Conservation (phyloP, 192 early-diverging fungal species). For the Linderina pennispora region DNA sequence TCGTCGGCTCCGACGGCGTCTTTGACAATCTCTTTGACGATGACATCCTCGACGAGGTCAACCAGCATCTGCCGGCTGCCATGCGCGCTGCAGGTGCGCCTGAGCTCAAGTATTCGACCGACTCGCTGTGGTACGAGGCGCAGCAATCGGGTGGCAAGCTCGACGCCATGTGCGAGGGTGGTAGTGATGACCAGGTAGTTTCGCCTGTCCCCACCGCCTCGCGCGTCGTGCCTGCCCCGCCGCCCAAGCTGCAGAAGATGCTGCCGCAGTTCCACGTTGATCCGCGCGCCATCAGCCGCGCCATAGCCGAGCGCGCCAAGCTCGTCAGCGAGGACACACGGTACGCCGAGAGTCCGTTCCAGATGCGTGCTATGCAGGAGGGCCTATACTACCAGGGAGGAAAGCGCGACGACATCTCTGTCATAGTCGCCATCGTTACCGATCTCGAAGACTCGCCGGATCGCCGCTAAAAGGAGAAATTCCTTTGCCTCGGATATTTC, state of each 20-base stretch:
- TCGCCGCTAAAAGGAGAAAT: slow-evolving; percentile 39
- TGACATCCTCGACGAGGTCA: slow-evolving; percentile 89
- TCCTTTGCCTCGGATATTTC: not conserved
- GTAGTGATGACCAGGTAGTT: not conserved
- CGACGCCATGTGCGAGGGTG: slow-evolving; percentile 11
- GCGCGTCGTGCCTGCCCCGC: slow-evolving; percentile 5
- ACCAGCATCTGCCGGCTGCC: slow-evolving; percentile 34
- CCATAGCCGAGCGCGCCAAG: slow-evolving; percentile 71
- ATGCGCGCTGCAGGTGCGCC: slow-evolving; percentile 37
- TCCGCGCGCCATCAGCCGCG: slow-evolving; percentile 71
- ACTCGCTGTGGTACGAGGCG: slow-evolving; percentile 46
- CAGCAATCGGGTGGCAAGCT: slow-evolving; percentile 19
- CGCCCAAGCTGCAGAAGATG: slow-evolving; percentile 17
- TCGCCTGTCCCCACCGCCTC: slow-evolving; percentile 7
- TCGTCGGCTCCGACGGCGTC: slow-evolving; percentile 89
- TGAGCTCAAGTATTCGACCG: slow-evolving; percentile 42
- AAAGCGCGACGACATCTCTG: slow-evolving; percentile 93
- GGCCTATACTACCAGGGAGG: slow-evolving; percentile 92
- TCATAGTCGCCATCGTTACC: slow-evolving; percentile 78
- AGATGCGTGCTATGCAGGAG: slow-evolving; percentile 88
- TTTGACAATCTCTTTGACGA: slow-evolving; percentile 99
- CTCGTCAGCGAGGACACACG: slow-evolving; percentile 74
- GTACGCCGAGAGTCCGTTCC: slow-evolving; percentile 79
- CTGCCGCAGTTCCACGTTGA: slow-evolving; percentile 53
- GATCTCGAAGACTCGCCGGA: slow-evolving; percentile 70